Evolutionary conservation across 805 yeast genomes (phyloP).

Genomic region (Sugiyamaella marilandica): DNA sequence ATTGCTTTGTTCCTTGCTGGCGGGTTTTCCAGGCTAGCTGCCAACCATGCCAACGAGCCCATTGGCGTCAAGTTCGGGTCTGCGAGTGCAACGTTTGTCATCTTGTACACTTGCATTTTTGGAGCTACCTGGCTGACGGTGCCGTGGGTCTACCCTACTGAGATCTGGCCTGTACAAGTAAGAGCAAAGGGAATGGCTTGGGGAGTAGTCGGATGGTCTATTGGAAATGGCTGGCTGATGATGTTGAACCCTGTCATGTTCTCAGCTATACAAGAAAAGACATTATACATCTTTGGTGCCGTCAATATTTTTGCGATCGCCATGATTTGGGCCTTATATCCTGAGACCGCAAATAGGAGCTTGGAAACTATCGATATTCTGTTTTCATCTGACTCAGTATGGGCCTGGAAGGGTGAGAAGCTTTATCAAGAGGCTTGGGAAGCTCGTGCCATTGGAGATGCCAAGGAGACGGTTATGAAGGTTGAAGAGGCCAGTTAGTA

Average conservation of each 20-base stretch:
- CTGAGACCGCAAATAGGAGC: slow-evolving; percentile 55
- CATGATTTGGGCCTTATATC: slow-evolving; percentile 48
- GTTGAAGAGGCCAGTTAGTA: not conserved
- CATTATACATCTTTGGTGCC: slow-evolving; percentile 33
- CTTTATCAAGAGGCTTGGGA: slow-evolving; percentile 5
- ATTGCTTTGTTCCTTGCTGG: slow-evolving; percentile 43
- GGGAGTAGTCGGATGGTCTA: slow-evolving; percentile 28
- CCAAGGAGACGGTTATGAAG: not conserved
- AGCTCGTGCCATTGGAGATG: not conserved
- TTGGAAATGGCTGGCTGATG: slow-evolving; percentile 36
- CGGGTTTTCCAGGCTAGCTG: slow-evolving; percentile 29
- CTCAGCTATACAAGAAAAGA: slow-evolving; percentile 29
- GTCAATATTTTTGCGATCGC: slow-evolving; percentile 25
- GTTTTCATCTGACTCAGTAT: slow-evolving; percentile 39
- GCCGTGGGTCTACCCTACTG: slow-evolving; percentile 31
- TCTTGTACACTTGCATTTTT: slow-evolving; percentile 35
- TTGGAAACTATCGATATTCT: slow-evolving; percentile 55
- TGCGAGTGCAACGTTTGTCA: slow-evolving; percentile 34
- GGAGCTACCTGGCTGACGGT: slow-evolving; percentile 30
- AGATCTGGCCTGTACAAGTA: slow-evolving; percentile 28
- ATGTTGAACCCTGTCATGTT: slow-evolving; percentile 34
- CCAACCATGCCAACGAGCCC: slow-evolving; percentile 16
- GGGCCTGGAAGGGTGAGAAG: slow-evolving; percentile 18
- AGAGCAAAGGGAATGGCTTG: slow-evolving; percentile 26
- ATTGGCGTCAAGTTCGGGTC: slow-evolving; percentile 32